Conservation (phyloP, 768 basidiomycete genomes). For the Tylopilus vinaceipallidus region DNA sequence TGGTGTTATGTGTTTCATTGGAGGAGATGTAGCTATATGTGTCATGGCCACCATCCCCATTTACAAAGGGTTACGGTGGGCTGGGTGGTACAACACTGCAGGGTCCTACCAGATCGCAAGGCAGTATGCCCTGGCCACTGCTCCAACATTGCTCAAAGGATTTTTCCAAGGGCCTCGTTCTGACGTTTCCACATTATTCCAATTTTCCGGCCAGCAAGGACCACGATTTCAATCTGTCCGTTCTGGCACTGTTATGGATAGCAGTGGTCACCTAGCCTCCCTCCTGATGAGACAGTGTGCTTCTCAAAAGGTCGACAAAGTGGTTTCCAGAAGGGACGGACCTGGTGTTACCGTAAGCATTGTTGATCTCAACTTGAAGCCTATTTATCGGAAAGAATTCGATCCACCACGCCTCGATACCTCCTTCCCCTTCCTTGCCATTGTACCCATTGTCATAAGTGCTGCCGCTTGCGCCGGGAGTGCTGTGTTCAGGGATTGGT, state of each 20-base stretch:
- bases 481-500: constrained; percentile 24
- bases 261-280: constrained; percentile 1
- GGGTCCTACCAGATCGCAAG: constrained; percentile 28
- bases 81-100: constrained; percentile 33
- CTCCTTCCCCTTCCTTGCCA: constrained; percentile 2
- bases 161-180: constrained; percentile 4
- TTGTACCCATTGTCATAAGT: constrained; percentile 19
- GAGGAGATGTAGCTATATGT: too few relatives aligned
- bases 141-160: neutral
- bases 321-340: neutral
- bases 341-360: neutral
- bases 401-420: neutral
- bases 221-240: neutral
- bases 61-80: too few relatives aligned
- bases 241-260: constrained; percentile 3
- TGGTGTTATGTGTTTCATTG: too few relatives aligned
- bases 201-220: neutral
- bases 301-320: neutral
- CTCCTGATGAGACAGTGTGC: constrained; percentile 2
- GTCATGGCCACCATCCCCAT: too few relatives aligned
- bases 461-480: constrained; percentile 16
- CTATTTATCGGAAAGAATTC: neutral
- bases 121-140: constrained; percentile 19
- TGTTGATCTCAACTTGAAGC: neutral
- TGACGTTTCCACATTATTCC: too few relatives aligned